These are phyloP conservation scores for Rhexocercosporidium sp. DNA, from an alignment of 2,329 filamentous ascomycete species.

Conservation along the genomic window DNA sequence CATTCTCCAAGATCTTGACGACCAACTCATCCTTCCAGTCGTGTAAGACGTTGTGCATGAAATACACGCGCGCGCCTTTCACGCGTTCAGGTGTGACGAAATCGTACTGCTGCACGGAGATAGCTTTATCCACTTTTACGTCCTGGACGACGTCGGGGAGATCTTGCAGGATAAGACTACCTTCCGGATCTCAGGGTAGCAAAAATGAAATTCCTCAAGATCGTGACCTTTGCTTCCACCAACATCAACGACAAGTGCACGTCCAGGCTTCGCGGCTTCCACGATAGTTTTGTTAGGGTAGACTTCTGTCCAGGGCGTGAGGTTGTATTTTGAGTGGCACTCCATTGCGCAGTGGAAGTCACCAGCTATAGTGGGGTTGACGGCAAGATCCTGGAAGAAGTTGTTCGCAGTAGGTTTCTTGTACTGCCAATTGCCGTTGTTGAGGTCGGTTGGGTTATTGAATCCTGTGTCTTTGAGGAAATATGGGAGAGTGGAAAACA, in stretches of 20 bases:
- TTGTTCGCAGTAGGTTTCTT: conserved; percentile 37
- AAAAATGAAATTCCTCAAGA: conserved; percentile 39
- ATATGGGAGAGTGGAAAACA: too few species aligned
- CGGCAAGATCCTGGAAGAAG: conserved; percentile 43
- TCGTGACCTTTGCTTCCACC: conserved; percentile 26
- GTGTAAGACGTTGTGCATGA: conserved; percentile 40
- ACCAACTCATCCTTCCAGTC: conserved; percentile 38
- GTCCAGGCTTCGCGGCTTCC: conserved; percentile 35
- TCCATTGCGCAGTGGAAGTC: conserved; percentile 47
- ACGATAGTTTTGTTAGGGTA: conserved; percentile 38
- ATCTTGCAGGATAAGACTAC: conserved; percentile 35
- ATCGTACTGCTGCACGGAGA: conserved; percentile 42
- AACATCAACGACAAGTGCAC: conserved; percentile 29
- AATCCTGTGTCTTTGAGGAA: too few species aligned
- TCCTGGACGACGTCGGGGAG: conserved; percentile 42
- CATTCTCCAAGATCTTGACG: conserved; percentile 11
- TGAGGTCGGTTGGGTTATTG: conserved; percentile 43
- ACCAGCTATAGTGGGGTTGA: conserved; percentile 39
- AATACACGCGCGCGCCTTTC: conserved; percentile 44
- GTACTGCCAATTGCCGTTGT: conserved; percentile 44
- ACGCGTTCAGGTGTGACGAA: conserved; percentile 48
- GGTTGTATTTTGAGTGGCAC: conserved; percentile 46
- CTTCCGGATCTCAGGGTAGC: conserved; percentile 27
- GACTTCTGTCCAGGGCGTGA: conserved; percentile 46
- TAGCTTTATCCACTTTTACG: conserved; percentile 32